phyloP scores from a whole-genome alignment of 345 rosid genomes.

The Gossypium stocksii region DNA sequence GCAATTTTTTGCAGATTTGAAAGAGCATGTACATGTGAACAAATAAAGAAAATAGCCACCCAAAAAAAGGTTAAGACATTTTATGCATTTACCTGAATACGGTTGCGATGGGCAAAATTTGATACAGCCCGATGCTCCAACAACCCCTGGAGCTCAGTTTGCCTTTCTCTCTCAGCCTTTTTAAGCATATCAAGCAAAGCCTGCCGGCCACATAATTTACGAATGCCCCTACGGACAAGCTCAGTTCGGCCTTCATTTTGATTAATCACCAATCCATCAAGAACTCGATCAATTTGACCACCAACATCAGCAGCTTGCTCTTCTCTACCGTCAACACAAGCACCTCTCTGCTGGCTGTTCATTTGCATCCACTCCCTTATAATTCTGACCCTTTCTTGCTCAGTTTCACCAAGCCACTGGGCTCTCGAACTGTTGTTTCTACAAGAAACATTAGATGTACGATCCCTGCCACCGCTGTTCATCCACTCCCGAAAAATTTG shows the following conservation, averaged over 20 bases:
- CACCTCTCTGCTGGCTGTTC: slow-evolving; percentile 65
- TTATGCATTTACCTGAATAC: slow-evolving; percentile 66
- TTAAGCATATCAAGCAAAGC: slow-evolving; percentile 81
- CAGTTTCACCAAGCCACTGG: slow-evolving; percentile 88
- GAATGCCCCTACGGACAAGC: slow-evolving; percentile 63
- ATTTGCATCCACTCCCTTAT: slow-evolving; percentile 86
- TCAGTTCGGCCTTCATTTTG: slow-evolving; percentile 43
- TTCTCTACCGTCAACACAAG: slow-evolving; percentile 48
- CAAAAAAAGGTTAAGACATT: neutral
- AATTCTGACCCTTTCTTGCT: slow-evolving; percentile 90
- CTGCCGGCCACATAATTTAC: slow-evolving; percentile 89
- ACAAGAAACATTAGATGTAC: slow-evolving; percentile 39
- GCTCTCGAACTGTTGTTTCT: slow-evolving; percentile 48
- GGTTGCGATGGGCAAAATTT: slow-evolving; percentile 84
- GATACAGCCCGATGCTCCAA: slow-evolving; percentile 69
- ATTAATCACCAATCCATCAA: slow-evolving; percentile 56
- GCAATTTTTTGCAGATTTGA: neutral
- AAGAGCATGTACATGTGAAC: neutral
- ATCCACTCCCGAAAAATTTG: slow-evolving; percentile 84
- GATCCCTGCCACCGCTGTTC: slow-evolving; percentile 57
- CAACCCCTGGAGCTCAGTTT: slow-evolving; percentile 67
- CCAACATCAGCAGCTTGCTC: slow-evolving; percentile 55
- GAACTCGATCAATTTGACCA: slow-evolving; percentile 69
- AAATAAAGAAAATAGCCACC: neutral
- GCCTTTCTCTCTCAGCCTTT: slow-evolving; percentile 79